phyloP scores from a whole-genome alignment of 371 early-diverging fungal species.

The Apophysomyces variabilis region DNA sequence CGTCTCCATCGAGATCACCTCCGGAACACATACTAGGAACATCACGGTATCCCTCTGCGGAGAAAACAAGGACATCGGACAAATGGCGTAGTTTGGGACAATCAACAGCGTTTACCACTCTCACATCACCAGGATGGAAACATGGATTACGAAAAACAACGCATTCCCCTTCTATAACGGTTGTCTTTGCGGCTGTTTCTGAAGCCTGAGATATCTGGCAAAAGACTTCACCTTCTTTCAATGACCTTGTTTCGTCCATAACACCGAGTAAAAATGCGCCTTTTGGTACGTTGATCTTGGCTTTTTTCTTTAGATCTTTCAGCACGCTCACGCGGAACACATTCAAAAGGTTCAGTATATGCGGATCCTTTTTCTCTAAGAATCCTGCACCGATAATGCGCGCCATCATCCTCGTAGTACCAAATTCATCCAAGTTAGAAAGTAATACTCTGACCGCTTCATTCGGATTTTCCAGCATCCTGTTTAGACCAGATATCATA shows the following conservation, averaged over 20 bases:
- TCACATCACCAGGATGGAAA: conserved; percentile 87
- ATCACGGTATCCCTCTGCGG: conserved; percentile 73
- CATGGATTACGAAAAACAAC: conserved; percentile 75
- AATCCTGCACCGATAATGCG: conserved; percentile 66
- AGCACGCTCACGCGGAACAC: conserved; percentile 59
- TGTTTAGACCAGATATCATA: conserved; percentile 49
- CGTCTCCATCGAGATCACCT: conserved; percentile 90
- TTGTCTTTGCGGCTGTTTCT: conserved; percentile 17
- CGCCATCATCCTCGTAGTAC: conserved; percentile 54
- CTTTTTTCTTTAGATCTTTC: conserved; percentile 70
- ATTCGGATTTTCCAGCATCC: conserved; percentile 43
- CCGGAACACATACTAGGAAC: conserved; percentile 83
- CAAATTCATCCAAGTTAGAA: conserved; percentile 61
- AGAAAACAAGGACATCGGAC: conserved; percentile 79
- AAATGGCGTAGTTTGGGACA: conserved; percentile 60
- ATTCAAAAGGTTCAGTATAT: conserved; percentile 59
- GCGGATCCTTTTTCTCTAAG: conserved; percentile 56
- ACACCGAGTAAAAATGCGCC: conserved; percentile 79
- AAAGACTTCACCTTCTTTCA: conserved; percentile 76
- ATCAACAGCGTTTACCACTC: conserved; percentile 72
- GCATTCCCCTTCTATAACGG: conserved; percentile 50
- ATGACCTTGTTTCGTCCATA: conserved; percentile 71
- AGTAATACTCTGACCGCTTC: conserved; percentile 54
- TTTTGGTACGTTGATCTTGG: conserved; percentile 69
- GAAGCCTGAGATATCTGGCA: conserved; percentile 52